Evolutionary conservation across 2,329 filamentous ascomycete species (phyloP).

Genomic region (Ophiostoma himal-ulmi): DNA sequence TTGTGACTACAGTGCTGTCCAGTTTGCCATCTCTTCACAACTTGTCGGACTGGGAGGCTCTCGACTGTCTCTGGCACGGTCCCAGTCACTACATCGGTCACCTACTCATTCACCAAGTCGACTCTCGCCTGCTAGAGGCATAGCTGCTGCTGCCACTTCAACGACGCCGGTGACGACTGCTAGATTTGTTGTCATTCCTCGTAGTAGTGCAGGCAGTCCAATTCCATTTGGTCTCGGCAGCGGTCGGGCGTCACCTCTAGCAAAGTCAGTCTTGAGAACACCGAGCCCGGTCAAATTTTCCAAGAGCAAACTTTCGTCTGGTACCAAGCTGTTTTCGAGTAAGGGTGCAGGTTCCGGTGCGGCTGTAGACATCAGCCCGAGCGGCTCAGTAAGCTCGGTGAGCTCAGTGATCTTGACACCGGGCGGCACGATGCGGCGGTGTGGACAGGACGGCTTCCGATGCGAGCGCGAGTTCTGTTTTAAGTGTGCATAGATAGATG

Average conservation of each 20-base stretch:
- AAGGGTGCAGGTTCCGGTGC: not conserved
- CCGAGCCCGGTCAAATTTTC: constrained; percentile 33
- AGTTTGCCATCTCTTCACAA: not conserved
- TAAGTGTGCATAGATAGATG: constrained; percentile 35
- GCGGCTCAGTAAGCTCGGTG: constrained; percentile 21
- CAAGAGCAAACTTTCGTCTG: not conserved
- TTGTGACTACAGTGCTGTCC: not conserved
- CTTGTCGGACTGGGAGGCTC: not conserved
- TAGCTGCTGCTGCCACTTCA: not conserved
- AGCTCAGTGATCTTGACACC: constrained; percentile 39
- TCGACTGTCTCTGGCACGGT: not conserved
- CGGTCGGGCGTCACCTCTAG: constrained; percentile 11
- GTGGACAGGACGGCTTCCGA: constrained; percentile 50
- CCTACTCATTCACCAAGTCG: not conserved
- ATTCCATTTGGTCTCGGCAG: not conserved
- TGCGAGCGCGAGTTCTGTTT: constrained; percentile 58
- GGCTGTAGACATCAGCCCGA: constrained; percentile 24
- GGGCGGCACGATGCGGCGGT: constrained; percentile 45
- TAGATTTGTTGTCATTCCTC: not conserved
- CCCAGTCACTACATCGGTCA: not conserved
- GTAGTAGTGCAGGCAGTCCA: not conserved
- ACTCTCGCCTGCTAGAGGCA: not conserved
- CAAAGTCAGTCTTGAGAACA: constrained; percentile 11
- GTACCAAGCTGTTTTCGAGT: not conserved
- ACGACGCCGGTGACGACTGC: not conserved